Base-by-base conservation (phyloP, 345 rosid species). In the Acer campestre region DNA sequence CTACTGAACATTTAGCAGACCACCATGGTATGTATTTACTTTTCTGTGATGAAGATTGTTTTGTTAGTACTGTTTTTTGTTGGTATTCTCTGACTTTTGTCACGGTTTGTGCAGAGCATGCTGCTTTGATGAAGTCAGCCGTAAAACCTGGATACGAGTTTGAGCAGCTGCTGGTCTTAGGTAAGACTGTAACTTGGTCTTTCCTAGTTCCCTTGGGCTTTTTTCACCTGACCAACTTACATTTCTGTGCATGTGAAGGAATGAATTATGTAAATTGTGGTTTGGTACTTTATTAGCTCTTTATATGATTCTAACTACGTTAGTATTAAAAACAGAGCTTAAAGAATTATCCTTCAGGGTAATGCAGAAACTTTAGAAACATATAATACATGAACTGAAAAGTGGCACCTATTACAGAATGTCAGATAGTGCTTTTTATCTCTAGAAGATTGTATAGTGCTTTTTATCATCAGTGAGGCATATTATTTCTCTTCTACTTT, bases 1-100 rank as follows among this genome's bases (percentile, higher is more conserved):
- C 88, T 66, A 76, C 84, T 68, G 97, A 93, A 81, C 99, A 96
- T 85, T 82, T 96, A 87, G 92, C 98, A 67, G 99, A 96, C 84
- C 97, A 89, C 83, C 93, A 87, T 83, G 99, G 99, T 96, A 89
- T 68, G 65, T 77, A 20, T 69, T 80, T 74, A 77, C 80, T 75
- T 80, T 69, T 18, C 29, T 7, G 59, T 42, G 7, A 25, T 42
- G 9, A 22, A 13, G 64, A 31, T 46, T 75, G 62, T 65, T 75
- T 23, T 46, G 40, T 73, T 71, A 42, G 56, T 70, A 67, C 72
- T 73, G 18, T 56, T 70, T 66, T 51, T n/a, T 66, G 20, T 10
- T 67, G 10, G 38, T 66, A 68, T 83, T 73, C 71, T 69, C 75
- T 83, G 72, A 85, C 67, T 77, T 77, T n/a, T 70, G 44, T 81